A percentile compares a stretch with the other conserved stretches of the same genome.
These are phyloP conservation scores for Dacryopinax primogenitus DNA, from an alignment of 768 basidiomycete species.

Conservation along the genomic window DNA sequence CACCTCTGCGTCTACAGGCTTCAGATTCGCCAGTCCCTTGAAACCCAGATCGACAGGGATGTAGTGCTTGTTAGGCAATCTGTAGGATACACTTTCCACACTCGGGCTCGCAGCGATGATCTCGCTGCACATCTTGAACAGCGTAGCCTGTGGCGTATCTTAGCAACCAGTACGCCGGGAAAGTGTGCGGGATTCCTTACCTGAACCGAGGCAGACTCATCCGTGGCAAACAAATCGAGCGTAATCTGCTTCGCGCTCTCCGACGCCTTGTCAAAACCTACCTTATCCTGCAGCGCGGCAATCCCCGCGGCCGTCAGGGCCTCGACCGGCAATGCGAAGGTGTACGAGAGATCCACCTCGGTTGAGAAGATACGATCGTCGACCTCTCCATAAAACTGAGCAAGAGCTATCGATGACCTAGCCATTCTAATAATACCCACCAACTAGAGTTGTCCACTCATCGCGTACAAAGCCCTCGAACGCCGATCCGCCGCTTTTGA, in stretches of 20 bases:
- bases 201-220: slow-evolving; percentile 88
- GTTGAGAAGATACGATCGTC: slow-evolving; percentile 86
- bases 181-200: slow-evolving; percentile 27
- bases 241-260: slow-evolving; percentile 47
- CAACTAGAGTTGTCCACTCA: slow-evolving; percentile 74
- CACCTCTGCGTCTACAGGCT: slow-evolving; percentile 57
- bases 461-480: slow-evolving; percentile 73
- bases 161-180: background rate
- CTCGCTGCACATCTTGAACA: slow-evolving; percentile 75
- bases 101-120: slow-evolving; percentile 53
- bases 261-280: slow-evolving; percentile 46
- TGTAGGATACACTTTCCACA: slow-evolving; percentile 52
- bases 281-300: slow-evolving; percentile 38
- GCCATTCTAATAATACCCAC: slow-evolving; percentile 18
- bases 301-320: slow-evolving; percentile 23
- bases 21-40: slow-evolving; percentile 24
- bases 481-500: slow-evolving; percentile 79
- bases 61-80: slow-evolving; percentile 89
- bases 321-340: slow-evolving; percentile 33
- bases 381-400: slow-evolving; percentile 35
- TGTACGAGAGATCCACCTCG: slow-evolving; percentile 63
- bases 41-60: slow-evolving; percentile 65
- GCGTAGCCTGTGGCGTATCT: slow-evolving; percentile 51
- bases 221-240: slow-evolving; percentile 66
- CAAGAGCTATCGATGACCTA: background rate